phyloP scores from a whole-genome alignment of 2,329 filamentous ascomycete species.

The Curvularia verruculosa region DNA sequence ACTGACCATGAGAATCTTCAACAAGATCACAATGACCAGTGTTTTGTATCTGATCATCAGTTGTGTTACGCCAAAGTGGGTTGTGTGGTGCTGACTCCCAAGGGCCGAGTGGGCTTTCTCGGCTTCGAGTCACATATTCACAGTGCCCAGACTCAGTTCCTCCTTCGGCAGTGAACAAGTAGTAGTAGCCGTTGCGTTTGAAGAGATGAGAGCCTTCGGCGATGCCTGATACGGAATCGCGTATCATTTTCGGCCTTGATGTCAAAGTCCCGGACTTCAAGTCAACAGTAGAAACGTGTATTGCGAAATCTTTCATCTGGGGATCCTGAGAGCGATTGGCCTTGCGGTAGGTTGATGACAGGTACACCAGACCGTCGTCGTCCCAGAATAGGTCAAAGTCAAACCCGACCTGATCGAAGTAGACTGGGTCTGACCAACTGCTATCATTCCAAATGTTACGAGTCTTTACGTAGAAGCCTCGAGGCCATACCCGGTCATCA shows the following conservation, averaged over 20 bases:
- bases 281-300: constrained; percentile 40
- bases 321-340: constrained; percentile 23
- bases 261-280: constrained; percentile 36
- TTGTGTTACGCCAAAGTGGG: constrained; percentile 45
- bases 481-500: constrained; percentile 48
- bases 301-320: constrained; percentile 35
- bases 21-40: constrained; percentile 38
- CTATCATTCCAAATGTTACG: constrained; percentile 23
- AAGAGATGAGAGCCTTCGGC: constrained; percentile 48
- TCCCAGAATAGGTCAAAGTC: constrained; percentile 58
- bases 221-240: constrained; percentile 34
- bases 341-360: constrained; percentile 25
- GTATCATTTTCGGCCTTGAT: constrained; percentile 28
- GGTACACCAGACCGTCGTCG: constrained; percentile 59
- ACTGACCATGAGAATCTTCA: constrained; percentile 29
- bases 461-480: constrained; percentile 56
- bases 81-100: constrained; percentile 46
- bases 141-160: constrained; percentile 46
- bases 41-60: constrained; percentile 40
- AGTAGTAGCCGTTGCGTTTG: constrained; percentile 30
- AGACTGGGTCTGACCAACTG: constrained; percentile 32
- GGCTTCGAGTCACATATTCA: constrained; percentile 62
- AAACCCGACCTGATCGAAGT: constrained; percentile 33
- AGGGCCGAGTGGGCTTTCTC: constrained; percentile 44
- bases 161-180: constrained; percentile 40